Conservation (phyloP, 306 rosid genomes). For the Delonix regia region DNA sequence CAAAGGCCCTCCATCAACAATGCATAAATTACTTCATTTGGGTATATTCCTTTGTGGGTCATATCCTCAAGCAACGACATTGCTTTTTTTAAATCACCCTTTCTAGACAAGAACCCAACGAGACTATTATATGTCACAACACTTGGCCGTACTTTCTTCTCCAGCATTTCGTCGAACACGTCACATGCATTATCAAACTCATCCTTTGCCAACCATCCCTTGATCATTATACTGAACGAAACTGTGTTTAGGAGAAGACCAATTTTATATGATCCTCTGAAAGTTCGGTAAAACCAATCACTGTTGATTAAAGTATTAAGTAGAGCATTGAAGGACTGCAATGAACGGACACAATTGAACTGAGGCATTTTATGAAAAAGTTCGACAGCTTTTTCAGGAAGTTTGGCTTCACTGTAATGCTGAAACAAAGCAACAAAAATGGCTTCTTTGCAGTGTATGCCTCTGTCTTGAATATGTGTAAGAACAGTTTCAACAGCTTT, state of each 20-base stretch:
- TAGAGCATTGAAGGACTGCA: conserved; percentile 69
- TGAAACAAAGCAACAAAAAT: conserved; percentile 75
- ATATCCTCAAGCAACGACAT: conserved; percentile 71
- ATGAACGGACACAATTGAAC: conserved; percentile 65
- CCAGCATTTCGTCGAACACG: conserved; percentile 85
- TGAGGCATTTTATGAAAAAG: conserved; percentile 62
- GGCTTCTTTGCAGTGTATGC: conserved; percentile 62
- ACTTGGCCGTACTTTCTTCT: conserved; percentile 67
- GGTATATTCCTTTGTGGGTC: conserved; percentile 61
- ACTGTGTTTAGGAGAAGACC: conserved; percentile 78
- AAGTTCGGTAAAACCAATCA: conserved; percentile 43
- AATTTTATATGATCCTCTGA: conserved; percentile 50
- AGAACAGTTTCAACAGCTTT: conserved; percentile 65
- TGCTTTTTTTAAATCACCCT: conserved; percentile 74
- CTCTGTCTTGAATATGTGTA: conserved; percentile 43
- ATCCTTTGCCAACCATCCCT: conserved; percentile 66
- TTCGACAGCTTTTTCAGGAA: conserved; percentile 63
- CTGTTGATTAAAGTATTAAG: conserved; percentile 64
- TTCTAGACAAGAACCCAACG: conserved; percentile 67
- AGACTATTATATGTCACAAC: conserved; percentile 91
- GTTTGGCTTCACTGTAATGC: conserved; percentile 59
- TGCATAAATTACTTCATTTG: conserved; percentile 75
- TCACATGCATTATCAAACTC: conserved; percentile 65
- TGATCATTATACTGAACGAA: conserved; percentile 69
- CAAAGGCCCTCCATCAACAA: conserved; percentile 88